Conservation (phyloP, 148 eudicot genomes). For the Selenicereus undatus region DNA sequence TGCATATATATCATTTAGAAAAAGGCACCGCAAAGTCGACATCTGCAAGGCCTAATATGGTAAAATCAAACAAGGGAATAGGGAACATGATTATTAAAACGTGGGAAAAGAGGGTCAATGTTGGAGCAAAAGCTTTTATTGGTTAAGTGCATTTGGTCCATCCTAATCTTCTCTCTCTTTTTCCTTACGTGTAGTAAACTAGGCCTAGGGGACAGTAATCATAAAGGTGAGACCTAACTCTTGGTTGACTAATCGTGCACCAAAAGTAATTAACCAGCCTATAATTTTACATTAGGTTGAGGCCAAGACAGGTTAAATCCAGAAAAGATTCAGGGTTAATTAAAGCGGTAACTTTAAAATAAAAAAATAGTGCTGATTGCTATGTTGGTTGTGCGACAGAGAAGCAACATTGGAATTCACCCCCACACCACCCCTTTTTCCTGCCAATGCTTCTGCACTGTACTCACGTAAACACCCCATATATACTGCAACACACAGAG, state of each 20-base stretch:
- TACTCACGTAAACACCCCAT: constrained; percentile 7
- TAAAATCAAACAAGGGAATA: too few relatives aligned
- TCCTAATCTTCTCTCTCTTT: neutral
- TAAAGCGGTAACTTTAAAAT: neutral
- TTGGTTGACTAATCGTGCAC: neutral
- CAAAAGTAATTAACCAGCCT: neutral
- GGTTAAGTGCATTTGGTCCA: neutral
- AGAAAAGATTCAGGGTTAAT: neutral
- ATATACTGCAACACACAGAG: neutral
- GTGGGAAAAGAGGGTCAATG: neutral
- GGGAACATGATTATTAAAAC: neutral
- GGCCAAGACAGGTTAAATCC: neutral
- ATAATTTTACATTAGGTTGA: neutral
- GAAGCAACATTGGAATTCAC: constrained; percentile 20
- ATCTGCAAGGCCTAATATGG: neutral
- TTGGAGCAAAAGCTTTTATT: neutral
- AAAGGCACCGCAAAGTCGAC: neutral
- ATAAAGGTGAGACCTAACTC: neutral
- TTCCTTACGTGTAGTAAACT: too few relatives aligned
- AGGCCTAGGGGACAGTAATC: neutral
- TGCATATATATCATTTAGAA: too few relatives aligned
- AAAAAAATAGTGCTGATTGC: neutral
- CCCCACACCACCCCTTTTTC: neutral
- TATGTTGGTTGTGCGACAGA: constrained; percentile 6
- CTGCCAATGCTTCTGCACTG: neutral